Evolutionary conservation across 306 rosid genomes (phyloP), one percentile per base, ranked within the genome.

Genomic region (Geum urbanum): DNA sequence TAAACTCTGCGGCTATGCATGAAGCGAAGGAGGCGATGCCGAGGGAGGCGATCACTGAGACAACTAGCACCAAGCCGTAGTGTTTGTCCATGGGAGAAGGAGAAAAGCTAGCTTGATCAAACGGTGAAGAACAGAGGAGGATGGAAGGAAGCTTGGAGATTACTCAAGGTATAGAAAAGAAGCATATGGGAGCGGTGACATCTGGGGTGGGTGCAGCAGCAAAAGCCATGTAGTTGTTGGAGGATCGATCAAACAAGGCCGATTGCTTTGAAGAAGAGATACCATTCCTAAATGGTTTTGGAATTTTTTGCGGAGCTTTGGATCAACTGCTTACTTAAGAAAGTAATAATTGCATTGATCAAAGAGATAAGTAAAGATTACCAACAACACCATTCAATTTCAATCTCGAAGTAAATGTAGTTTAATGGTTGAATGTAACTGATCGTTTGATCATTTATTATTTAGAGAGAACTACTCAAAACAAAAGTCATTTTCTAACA

Each of bases 1-100:
- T 80, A 20, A 78, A 55, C 75, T 88, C 97, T 0, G 97, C 94
- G 37, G 71, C 86, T 74, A 90, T 73, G 77, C 97, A 94, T 16
- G 85, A 84, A n/a, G 73, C 8, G 76, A 80, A 83, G 75, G 98
- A 84, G 46, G 81, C 63, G 32, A 90, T 51, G 46, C 90, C 95
- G 41, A 88, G 82, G 61, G 80, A 81, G 67, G 78, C 16, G 49
- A 84, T 55, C 32, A 84, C 20, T 55, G 72, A 66, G 68, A 85
- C 60, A 37, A 74, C 61, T 35, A 81, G 27, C 37, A 74, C 27
- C 44, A 79, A 67, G 72, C 77, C 80, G 64, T 40, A 76, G 78
- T 71, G 85, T 70, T 72, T 85, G 74, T 81, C 94, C 97, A 86
- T 88, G 66, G 53, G 50, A 72, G 59, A 20, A 27, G 37, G 55